These are phyloP conservation scores for Colletotrichum sp. DNA, from an alignment of 2,329 filamentous ascomycete species.

Conservation along the genomic window DNA sequence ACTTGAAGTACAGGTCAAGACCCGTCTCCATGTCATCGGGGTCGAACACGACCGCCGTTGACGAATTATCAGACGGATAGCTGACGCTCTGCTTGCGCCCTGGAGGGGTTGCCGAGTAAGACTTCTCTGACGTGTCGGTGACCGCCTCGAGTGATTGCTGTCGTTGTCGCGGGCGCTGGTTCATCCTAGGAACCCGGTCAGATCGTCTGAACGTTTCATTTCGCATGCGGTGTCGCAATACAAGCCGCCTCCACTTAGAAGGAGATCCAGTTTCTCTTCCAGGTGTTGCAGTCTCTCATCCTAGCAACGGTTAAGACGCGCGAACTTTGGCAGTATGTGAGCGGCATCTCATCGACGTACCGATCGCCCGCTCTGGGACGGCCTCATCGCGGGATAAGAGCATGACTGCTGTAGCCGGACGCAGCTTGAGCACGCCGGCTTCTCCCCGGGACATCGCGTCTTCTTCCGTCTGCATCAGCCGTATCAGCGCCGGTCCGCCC, in stretches of 20 bases:
- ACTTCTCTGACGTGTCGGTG: slow-evolving; percentile 36
- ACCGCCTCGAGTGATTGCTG: slow-evolving; percentile 33
- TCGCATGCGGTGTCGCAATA: slow-evolving; percentile 26
- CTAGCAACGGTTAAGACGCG: slow-evolving; percentile 29
- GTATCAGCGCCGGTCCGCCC: not conserved
- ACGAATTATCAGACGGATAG: slow-evolving; percentile 20
- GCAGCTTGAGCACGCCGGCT: slow-evolving; percentile 56
- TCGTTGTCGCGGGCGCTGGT: slow-evolving; percentile 26
- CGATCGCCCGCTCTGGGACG: slow-evolving; percentile 46
- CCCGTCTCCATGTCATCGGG: slow-evolving; percentile 38
- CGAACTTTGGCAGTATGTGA: not conserved
- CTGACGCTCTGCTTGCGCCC: slow-evolving; percentile 23
- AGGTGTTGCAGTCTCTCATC: slow-evolving; percentile 55
- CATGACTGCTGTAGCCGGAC: slow-evolving; percentile 52
- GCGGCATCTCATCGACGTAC: slow-evolving; percentile 34
- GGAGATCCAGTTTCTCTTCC: slow-evolving; percentile 57
- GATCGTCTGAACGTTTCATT: slow-evolving; percentile 23
- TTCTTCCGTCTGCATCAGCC: slow-evolving; percentile 47
- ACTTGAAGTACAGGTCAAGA: slow-evolving; percentile 46
- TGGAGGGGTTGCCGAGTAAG: slow-evolving; percentile 35
- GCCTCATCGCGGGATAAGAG: slow-evolving; percentile 45
- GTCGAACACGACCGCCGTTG: slow-evolving; percentile 30
- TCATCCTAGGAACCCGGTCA: slow-evolving; percentile 36
- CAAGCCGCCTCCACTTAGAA: slow-evolving; percentile 46
- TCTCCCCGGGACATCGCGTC: slow-evolving; percentile 56